Base-by-base conservation (phyloP, 1,284 basidiomycete genomes). In the Amylostereum chailletii region DNA sequence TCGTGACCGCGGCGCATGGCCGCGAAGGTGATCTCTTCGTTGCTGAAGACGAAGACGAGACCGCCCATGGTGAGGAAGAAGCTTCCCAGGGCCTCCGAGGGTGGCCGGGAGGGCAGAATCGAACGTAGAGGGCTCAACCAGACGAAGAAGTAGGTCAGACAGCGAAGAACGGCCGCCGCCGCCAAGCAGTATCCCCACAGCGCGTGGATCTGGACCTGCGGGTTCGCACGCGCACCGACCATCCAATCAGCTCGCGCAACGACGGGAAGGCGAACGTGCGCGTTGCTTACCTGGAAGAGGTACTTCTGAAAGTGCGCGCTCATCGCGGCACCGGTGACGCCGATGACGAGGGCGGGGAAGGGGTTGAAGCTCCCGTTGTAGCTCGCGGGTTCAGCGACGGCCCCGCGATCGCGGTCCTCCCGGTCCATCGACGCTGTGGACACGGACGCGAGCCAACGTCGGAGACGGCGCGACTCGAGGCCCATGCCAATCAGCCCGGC, bases 151-250 rank as follows among this genome's bases (percentile, higher is more conserved):
- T 98, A 98, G 3, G 94, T 98, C 41, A 92, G 59, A 62, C 82
- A 90, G 40, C 92, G 79, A 51, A 93, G 67, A 10, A 87, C 69
- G 2, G 85, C 76, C 63, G 90, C 94, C 1, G 75, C 86, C 30
- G 86, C 76, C n/a, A 98, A 80, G n/a, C 95, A 75, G 65, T 83
- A 80, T 44, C 94, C 94, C 94, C 95, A 98, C 0, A 98, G 74
- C 45, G 76, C 68, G 65, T 98, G 95, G 50, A 98, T 88, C 64
- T 90, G 80, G 41, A 94, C 85, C 77, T 85, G 59, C 60, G 62
- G 34, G 44, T 47, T 6, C 31, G 56, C 33, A 53, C 45, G 50
- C 34, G 32, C 19, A 19, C 19, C 19, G 19, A 19, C 19, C 19
- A 19, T 19, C 19, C 19, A 19, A 19, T 19, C 19, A 19, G 19